Conservation (phyloP, 345 rosid species). For the Lepidium didymum region DNA sequence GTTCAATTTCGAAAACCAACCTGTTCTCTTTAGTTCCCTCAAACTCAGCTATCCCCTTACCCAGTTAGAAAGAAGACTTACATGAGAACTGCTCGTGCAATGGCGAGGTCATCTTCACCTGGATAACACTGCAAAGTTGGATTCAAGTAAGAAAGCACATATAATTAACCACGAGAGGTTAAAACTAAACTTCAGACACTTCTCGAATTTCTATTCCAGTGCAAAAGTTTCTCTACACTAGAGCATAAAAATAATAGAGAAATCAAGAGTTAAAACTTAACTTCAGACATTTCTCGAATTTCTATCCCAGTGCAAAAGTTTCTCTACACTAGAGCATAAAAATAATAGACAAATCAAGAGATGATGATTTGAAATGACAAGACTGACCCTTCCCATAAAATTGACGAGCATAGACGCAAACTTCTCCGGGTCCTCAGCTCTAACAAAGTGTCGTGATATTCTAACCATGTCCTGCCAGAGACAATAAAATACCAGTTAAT, state of each 20-base stretch:
- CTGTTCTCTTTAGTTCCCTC: background rate
- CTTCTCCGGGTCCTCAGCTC: slow-evolving; percentile 64
- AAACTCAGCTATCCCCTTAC: background rate
- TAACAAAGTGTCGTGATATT: slow-evolving; percentile 78
- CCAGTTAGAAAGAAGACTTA: slow-evolving; percentile 28
- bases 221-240: background rate
- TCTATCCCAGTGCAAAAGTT: background rate
- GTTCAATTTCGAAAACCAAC: background rate
- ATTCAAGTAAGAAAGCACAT: background rate
- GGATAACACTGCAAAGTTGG: slow-evolving; percentile 85
- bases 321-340: background rate
- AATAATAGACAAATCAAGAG: background rate
- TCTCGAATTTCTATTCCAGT: background rate
- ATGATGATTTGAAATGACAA: background rate
- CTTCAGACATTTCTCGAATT: background rate
- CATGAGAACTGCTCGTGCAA: slow-evolving; percentile 77
- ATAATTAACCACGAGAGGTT: background rate
- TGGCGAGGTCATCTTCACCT: slow-evolving; percentile 93
- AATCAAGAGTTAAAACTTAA: background rate
- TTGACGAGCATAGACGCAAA: slow-evolving; percentile 67
- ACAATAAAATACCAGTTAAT: background rate
- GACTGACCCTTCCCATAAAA: slow-evolving; percentile 85
- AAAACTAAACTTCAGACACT: background rate
- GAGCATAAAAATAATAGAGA: background rate
- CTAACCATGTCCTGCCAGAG: slow-evolving; percentile 78